Evolutionary conservation across 78 protist genomes (phyloP).

Genomic region (Neovahlkampfia damariscottae): DNA sequence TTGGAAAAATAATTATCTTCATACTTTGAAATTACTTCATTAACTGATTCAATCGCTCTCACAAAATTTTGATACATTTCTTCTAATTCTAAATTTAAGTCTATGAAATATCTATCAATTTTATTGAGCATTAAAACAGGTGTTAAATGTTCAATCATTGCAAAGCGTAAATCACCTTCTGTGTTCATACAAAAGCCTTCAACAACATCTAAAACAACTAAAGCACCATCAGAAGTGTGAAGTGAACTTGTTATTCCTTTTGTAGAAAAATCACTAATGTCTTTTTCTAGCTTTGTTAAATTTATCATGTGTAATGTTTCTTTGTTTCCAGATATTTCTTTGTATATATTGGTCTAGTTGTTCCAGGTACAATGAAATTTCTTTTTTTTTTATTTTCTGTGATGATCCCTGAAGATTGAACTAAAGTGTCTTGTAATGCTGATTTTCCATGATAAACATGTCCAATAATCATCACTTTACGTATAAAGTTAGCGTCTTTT

Average conservation of each 20-base stretch:
- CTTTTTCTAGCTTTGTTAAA: too few relatives aligned
- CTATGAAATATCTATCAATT: conserved; percentile 44
- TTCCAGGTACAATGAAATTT: too few relatives aligned
- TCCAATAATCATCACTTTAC: conserved; percentile 37
- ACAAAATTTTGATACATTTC: conserved; percentile 44
- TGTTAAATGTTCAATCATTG: conserved; percentile 57
- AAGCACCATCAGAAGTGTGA: conserved; percentile 81
- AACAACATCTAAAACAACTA: conserved; percentile 79
- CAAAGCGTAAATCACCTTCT: conserved; percentile 84
- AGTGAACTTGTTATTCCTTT: conserved; percentile 87
- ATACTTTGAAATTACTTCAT: conserved; percentile 53
- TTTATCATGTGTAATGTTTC: too few relatives aligned
- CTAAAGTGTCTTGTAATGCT: conserved; percentile 40
- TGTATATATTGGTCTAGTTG: too few relatives aligned
- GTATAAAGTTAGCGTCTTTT: too few relatives aligned
- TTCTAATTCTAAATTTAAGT: conserved; percentile 47
- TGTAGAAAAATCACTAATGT: conserved; percentile 73
- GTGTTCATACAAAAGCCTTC: conserved; percentile 89
- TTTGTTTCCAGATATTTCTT: too few relatives aligned
- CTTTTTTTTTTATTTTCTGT: background rate
- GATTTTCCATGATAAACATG: conserved; percentile 46
- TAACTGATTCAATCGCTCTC: conserved; percentile 60
- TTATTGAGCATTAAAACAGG: conserved; percentile 75
- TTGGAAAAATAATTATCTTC: conserved; percentile 44
- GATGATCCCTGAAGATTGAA: conserved; percentile 28